phyloP scores from a whole-genome alignment of 2,329 filamentous ascomycete genomes.

The Emmonsiellopsis sp. region DNA sequence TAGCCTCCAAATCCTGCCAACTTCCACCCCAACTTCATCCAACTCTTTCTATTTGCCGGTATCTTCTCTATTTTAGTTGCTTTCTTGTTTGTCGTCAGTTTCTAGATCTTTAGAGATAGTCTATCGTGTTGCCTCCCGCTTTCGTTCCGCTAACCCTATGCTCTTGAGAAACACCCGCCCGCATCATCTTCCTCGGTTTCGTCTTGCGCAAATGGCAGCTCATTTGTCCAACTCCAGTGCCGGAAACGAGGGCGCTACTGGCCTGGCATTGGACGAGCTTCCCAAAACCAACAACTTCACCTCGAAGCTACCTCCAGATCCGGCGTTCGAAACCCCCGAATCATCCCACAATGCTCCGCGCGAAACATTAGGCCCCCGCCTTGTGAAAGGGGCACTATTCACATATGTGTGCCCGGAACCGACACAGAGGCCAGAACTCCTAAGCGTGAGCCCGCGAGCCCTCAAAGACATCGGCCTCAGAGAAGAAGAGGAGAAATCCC shows the following conservation, averaged over 20 bases:
- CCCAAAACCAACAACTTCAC: conserved; percentile 60
- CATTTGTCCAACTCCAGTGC: conserved; percentile 6
- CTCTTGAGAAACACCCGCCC: conserved; percentile 5
- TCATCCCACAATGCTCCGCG: conserved; percentile 74
- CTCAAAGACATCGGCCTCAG: conserved; percentile 72
- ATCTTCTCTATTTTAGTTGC: background rate
- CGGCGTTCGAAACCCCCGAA: conserved; percentile 68
- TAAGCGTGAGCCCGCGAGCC: conserved; percentile 70
- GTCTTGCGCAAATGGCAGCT: conserved; percentile 11
- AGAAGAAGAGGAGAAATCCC: conserved; percentile 56
- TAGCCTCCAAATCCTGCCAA: no score
- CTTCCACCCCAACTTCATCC: no score
- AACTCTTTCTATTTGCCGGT: no score
- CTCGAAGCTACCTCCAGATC: conserved; percentile 62
- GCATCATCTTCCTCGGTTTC: conserved; percentile 1
- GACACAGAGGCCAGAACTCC: conserved; percentile 63
- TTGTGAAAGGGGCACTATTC: conserved; percentile 77
- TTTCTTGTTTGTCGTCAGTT: background rate
- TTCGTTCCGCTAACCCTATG: conserved; percentile 6
- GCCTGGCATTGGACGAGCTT: conserved; percentile 40
- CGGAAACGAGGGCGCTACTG: conserved; percentile 3
- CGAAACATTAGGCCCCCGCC: conserved; percentile 64
- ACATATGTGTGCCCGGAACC: conserved; percentile 81
- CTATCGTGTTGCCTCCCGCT: background rate
- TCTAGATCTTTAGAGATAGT: background rate